A percentile compares a stretch with the other conserved stretches of the same genome.
Evolutionary conservation across 371 early-diverging fungal genomes (phyloP).

Genomic region (Circinella umbellata): DNA sequence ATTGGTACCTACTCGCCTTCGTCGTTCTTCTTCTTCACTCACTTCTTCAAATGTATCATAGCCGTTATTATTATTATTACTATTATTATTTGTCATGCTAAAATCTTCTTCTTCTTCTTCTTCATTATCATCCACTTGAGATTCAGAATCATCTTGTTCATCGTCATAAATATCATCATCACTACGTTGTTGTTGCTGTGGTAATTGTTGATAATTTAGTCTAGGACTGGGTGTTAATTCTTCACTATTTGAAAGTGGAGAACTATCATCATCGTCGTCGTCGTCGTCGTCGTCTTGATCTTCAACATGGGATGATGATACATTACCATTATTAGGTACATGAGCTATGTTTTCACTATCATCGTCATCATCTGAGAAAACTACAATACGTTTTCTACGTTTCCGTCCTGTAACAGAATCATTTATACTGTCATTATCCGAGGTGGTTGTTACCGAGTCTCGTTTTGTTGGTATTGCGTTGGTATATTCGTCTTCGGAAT

Average conservation of each 20-base stretch:
- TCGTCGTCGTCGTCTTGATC: slow-evolving; percentile 14
- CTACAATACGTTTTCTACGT: slow-evolving; percentile 27
- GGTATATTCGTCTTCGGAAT: slow-evolving; percentile 13
- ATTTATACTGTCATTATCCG: slow-evolving; percentile 12
- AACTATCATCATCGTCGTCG: slow-evolving; percentile 17
- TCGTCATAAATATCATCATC: slow-evolving; percentile 4
- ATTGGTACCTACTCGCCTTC: slow-evolving; percentile 9
- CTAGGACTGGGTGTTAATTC: slow-evolving; percentile 18
- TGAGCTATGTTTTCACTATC: neutral
- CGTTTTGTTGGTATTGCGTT: slow-evolving; percentile 11
- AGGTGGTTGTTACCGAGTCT: slow-evolving; percentile 6
- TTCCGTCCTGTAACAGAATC: slow-evolving; percentile 19
- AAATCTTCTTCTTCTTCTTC: slow-evolving; percentile 3
- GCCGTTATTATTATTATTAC: neutral
- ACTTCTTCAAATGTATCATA: slow-evolving; percentile 33
- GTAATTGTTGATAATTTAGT: slow-evolving; percentile 7
- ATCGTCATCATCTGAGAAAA: slow-evolving; percentile 28
- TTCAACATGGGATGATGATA: neutral
- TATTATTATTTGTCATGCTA: neutral
- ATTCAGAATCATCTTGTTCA: neutral
- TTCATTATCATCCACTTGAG: neutral
- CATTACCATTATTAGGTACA: neutral
- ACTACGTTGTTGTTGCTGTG: neutral
- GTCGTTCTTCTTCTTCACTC: slow-evolving; percentile 26
- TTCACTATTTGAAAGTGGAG: slow-evolving; percentile 12